Base-by-base conservation (phyloP, 192 early-diverging fungal species). In the Dissophora ornata region DNA sequence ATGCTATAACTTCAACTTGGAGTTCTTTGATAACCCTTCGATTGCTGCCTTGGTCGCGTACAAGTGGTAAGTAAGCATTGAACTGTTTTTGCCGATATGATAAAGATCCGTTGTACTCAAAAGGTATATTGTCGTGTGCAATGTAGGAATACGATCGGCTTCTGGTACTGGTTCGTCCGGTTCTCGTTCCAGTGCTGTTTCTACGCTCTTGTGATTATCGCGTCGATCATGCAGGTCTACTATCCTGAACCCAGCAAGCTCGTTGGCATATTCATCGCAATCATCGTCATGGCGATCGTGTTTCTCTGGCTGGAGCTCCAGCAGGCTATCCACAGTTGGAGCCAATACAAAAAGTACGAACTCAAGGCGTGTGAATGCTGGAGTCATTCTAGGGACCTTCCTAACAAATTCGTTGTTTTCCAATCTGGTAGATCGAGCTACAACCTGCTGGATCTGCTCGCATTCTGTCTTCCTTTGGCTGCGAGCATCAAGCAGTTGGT, bases 121-220 rank as follows among this genome's bases (percentile, higher is more conserved):
- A 38, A 38, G 5, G 36, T 38, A 9, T 5, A 38, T 38, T 12
- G 36, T 38, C 36, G 36, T 9, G 22, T 1, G 19, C 36, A 0
- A 5, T 30, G 24, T 51, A 70, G 68, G 69, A 71, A 71, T 46
- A 74, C 62, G 5, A 58, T 74, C 9, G 70, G 62, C 9, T 64
- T 41, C 46, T 36, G 25, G 19, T 74, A 65, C 42, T 74, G 70
- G 70, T 15, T 42, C 12, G 19, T 54, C n/a, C 70, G 70, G 5
- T 65, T 70, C 25, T 5, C 61, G 19, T 56, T 54, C 42, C 57
- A 70, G 15, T 70, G 58, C 25, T 0, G 40, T 9, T 62, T 33
- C 44, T 70, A 70, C 33, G 15, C 42, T 18, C 21, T 70, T 13
- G 55, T 67, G 16, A 5, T 67, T 22, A 36, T 46, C 2, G 34